Base-by-base conservation (phyloP, 176 grass and related monocot genomes). In the Ampelocalamus luodianensis region DNA sequence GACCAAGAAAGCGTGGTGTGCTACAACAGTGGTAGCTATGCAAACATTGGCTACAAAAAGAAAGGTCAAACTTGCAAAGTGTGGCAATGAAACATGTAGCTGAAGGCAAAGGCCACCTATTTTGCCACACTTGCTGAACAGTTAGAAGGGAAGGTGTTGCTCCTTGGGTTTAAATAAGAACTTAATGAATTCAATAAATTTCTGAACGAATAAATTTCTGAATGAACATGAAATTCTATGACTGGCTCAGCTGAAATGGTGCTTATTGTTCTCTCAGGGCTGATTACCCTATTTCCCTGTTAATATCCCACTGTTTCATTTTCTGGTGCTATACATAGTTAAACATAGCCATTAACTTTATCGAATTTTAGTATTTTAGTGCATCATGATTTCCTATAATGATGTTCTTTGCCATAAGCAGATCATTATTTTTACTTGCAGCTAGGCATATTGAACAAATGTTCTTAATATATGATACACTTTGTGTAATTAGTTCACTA, bases 41-140 rank as follows among this genome's bases (percentile, higher is more conserved):
- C 43, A 38, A 85, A 13, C 48, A 81, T 46, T 56, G 45, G 51
- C 12, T 71, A 80, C 29, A 38, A 61, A 61, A 26, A n/a, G 17
- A 27, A 63, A 26, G 4, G 46, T 54, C n/a, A 56, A 63, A 46
- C 11, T 40, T 53, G 7, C 63, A 32, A 62, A 77, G 18, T 48
- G 10, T 58, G 26, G 10, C 13, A 23, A n/a, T 64, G 39, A 54
- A 65, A 55, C 45, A 38, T 48, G 68, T 51, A 55, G 26, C 7
- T 5, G 20, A 81, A 80, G 12, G 37, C 9, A 44, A 38, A 9
- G 20, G 23, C 6, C 3, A 45, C 58, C 69, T 74, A 34, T 56
- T 77, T 80, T 87, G 4, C 32, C 48, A 76, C 20, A 68, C 3
- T 38, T 82, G 12, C 24, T 74, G 37, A 76, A 75, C 43, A 87